Percentiles rank a stretch among this genome's conserved stretches.
phyloP scores from a whole-genome alignment of 2,329 filamentous ascomycete genomes.

The Diaporthe destruens region DNA sequence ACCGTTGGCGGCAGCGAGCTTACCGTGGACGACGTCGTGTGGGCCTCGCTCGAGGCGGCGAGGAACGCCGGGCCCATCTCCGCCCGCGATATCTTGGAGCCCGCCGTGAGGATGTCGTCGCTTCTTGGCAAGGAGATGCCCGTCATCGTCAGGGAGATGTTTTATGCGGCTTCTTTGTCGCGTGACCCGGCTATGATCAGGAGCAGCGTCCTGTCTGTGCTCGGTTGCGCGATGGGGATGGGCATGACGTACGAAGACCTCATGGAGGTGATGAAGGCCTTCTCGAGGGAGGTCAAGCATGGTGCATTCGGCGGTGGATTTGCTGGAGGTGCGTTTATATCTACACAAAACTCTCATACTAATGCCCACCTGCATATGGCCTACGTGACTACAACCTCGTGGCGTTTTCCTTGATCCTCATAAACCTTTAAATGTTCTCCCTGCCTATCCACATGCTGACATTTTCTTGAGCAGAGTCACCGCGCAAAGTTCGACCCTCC shows the following conservation, averaged over 20 bases:
- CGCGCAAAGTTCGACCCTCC: too few species aligned
- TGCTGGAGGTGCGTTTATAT: neutral
- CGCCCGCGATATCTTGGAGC: neutral
- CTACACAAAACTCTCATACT: too few species aligned
- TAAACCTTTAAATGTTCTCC: too few species aligned
- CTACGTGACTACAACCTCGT: too few species aligned
- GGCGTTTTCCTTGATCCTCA: neutral
- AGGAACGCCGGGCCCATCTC: neutral
- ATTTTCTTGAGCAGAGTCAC: too few species aligned
- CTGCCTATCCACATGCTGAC: too few species aligned
- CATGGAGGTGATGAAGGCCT: neutral
- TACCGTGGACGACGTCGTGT: neutral
- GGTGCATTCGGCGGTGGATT: neutral
- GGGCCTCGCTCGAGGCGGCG: neutral
- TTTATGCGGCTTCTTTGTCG: neutral
- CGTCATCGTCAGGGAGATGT: neutral
- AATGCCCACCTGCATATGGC: too few species aligned
- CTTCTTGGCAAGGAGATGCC: neutral
- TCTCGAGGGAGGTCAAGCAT: slow-evolving; percentile 4
- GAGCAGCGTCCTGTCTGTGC: neutral
- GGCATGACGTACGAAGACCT: neutral
- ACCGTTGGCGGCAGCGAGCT: neutral
- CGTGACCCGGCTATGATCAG: neutral
- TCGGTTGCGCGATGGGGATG: neutral
- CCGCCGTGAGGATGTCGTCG: neutral